Base-by-base conservation (phyloP, 495 filamentous ascomycete genomes). In the Penicillium nucicola region DNA sequence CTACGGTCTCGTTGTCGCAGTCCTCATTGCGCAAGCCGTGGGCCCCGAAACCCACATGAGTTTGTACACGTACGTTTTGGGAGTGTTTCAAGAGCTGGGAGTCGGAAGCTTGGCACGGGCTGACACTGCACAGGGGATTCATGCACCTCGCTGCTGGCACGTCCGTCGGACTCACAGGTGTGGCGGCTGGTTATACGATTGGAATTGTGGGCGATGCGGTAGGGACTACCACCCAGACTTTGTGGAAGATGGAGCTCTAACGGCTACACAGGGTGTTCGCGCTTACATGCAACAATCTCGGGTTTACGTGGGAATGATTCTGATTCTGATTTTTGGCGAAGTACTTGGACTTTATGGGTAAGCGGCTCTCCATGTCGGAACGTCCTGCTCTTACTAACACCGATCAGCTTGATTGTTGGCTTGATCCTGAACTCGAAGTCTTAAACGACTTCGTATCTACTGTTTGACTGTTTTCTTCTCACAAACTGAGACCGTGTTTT, bases 321-420 rank as follows among this genome's bases (percentile, higher is more conserved):
- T 98, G 59, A 97, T 98, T 53, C 78, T 98, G 57, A 98, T 98
- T 82, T 98, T 98, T 65, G 92, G 88, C 41, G 93, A 99, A 78
- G 93, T 99, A 17, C 69, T 99, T 56, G 93, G 93, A 58, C 84
- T 99, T 34, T 99, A 99, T 64, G 95, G 95, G 87, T 95, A 81
- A 56, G 87, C 77, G 51, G 25, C 47, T 20, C 13, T 20, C 13
- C 40, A 30, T 32, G 25, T 22, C 32, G 18, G 37, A 28, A 1
- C 50, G 46, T 19, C 30, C 7, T 10, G 4, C 12, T 36, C 6
- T 8, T 54, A 47, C 66, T 72, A 62, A 75, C 48, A 6, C 12
- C 23, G 19, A n/a, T 36, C 45, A 80, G 79, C 23, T 70, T 82
- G 48, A 82, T 82, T 70, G 78, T 82, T 38, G 79, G 77, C 19